Evolutionary conservation across 306 rosid genomes (phyloP), one percentile per base, ranked within the genome.

Genomic region (apple (Malus domestica)): DNA sequence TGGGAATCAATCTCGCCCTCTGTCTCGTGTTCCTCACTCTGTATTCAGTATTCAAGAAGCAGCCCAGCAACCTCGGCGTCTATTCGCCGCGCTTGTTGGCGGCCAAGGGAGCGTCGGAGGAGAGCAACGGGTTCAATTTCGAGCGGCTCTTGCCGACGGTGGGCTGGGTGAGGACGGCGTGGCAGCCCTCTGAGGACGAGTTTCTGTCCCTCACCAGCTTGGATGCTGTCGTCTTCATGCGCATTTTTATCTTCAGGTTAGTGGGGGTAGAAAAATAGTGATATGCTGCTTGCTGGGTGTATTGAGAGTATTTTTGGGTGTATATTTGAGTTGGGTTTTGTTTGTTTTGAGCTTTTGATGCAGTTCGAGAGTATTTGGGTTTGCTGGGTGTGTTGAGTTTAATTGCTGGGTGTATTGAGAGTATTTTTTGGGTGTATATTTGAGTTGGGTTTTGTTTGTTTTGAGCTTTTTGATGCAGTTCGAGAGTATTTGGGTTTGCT

Each of bases 81-180:
- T 93, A 93, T 52, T 84, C 72, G 15, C 95, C 98, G 1, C 95
- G 98, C 52, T 58, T 81, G 72, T 83, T 90, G 61, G 84, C 87
- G 23, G 58, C 68, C 19, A 76, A 87, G 74, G 87, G 83, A 61
- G 74, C 80, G 55, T 73, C 76, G 22, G 83, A 72, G 74, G 84
- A 65, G 59, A 76, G 79, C 16, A 83, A 79, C 68, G 73, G 54
- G 0, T 93, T 90, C 89, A 86, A 84, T 85, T 84, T 93, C 83
- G 95, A 90, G 68, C 81, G 90, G 67, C 44, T 93, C 33, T 52
- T 93, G 71, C 98, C 98, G 3, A 85, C 93, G 73, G 82, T 89
- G 46, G 88, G 96, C 60, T 93, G 98, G 98, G 86, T 93, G 68
- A 82, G n/a, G 68, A 79, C 82, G 55, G 98, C 98, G 30, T 93